Conservation (phyloP, 148 eudicot genomes). For the Rhododendron mucronatum region DNA sequence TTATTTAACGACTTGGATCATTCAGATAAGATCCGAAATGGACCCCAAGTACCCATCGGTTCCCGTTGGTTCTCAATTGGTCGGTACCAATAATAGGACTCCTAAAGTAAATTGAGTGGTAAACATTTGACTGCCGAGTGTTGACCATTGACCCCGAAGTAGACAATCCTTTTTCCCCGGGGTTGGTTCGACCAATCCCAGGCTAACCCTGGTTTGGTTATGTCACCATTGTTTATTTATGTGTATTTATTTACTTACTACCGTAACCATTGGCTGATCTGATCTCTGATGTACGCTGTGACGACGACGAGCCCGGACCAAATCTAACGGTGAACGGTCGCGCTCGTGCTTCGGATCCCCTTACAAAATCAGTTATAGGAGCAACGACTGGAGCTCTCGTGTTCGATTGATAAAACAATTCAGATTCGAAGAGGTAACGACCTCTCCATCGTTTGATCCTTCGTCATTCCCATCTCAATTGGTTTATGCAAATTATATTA, state of each 20-base stretch:
- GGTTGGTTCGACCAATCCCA: not conserved
- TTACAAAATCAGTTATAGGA: not conserved
- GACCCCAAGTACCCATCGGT: no score
- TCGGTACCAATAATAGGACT: no score
- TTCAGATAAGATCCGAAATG: no score
- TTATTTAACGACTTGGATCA: no score
- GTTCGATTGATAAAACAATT: not conserved
- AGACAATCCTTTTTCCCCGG: not conserved
- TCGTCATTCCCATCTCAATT: not conserved
- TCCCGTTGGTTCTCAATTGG: no score
- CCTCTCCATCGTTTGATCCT: not conserved
- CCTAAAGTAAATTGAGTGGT: no score
- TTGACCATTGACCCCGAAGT: not conserved
- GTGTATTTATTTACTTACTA: no score
- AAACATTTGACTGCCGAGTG: not conserved
- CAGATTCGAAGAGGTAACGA: constrained; percentile 5
- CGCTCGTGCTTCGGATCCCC: not conserved
- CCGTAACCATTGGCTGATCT: not conserved
- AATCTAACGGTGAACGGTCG: constrained; percentile 8
- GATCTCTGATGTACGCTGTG: not conserved
- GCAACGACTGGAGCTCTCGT: not conserved
- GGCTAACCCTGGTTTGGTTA: not conserved
- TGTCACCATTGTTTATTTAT: not conserved
- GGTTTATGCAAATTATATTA: no score
- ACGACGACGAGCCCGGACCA: constrained; percentile 17